Base-by-base conservation (phyloP, 352 stramenopile genomes). In the Phytophthora podocarpi region DNA sequence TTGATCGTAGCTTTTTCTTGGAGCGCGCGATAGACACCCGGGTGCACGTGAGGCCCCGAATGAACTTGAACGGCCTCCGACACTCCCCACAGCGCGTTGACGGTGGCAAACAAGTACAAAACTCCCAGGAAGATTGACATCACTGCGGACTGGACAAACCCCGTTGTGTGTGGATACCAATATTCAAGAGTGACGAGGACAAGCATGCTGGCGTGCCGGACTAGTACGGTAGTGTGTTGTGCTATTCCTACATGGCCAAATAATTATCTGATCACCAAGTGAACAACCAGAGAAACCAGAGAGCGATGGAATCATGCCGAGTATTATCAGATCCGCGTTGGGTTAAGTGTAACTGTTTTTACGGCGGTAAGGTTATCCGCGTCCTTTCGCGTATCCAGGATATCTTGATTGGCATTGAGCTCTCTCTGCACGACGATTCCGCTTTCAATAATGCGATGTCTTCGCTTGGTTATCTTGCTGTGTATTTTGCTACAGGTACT, bases 1-100 rank as follows among this genome's bases (percentile, higher is more conserved):
- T 80, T 75, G 11, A 76, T 43, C 1, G 55, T 59, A 4, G 56
- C 11, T 11, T 75, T 56, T 28, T 64, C 21, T 24, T 40, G 32
- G 11, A 80, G 52, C 13, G 31, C 28, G 6, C 59, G 55, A 31
- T 80, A 69, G n/a, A 73, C 55, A 37, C 46, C 12, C 1, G 41
- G 46, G 27, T 80, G 51, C 15, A 75, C 49, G n/a, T 39, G 34
- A 24, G 57, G 60, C 16, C 16, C 23, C 2, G 7, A 8, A 47
- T 32, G 24, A 26, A 28, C 41, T 52, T 15, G 18, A 55, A 15
- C 5, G 13, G 15, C 35, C 47, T 20, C 26, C 28, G 31, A 18
- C 11, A 42, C 21, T 8, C 16, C 11, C 9, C 28, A 5, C 5
- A 46, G 3, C 5, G 32, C 26, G 26, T 13, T 34, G 26, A 45